A percentile compares a stretch with the other conserved stretches of the same genome.
Conservation (phyloP, 2,329 filamentous ascomycete genomes). For the Xylariomycetidae sp. region DNA sequence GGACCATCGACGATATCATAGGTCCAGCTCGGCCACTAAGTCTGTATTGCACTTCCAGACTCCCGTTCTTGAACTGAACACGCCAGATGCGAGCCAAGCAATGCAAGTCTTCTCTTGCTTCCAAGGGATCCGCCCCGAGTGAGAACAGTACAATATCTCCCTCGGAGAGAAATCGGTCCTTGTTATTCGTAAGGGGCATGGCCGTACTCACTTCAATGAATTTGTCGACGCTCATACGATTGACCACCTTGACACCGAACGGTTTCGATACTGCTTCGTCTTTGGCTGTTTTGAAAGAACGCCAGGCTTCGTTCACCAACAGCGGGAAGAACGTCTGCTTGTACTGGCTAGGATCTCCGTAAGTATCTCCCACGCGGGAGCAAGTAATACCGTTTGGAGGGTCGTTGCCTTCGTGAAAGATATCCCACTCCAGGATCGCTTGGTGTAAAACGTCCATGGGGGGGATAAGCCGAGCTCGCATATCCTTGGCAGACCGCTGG, state of each 20-base stretch:
- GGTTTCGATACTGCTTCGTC: conserved; percentile 77
- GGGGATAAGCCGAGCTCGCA: conserved; percentile 86
- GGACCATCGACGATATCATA: conserved; percentile 59
- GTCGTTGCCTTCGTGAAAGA: conserved; percentile 83
- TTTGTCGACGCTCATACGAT: conserved; percentile 83
- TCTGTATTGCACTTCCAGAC: conserved; percentile 80
- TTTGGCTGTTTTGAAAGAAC: conserved; percentile 83
- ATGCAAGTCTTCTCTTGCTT: conserved; percentile 61
- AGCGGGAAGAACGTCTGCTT: conserved; percentile 87
- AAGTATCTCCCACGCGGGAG: conserved; percentile 71
- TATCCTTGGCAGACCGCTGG: conserved; percentile 81
- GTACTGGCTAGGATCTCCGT: conserved; percentile 72
- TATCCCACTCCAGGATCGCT: conserved; percentile 88
- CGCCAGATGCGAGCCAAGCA: conserved; percentile 82
- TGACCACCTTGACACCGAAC: conserved; percentile 84
- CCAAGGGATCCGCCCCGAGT: conserved; percentile 65
- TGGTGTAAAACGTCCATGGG: conserved; percentile 82
- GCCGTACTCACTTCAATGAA: conserved; percentile 88
- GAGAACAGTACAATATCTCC: conserved; percentile 89
- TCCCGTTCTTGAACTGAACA: conserved; percentile 74
- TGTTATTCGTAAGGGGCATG: conserved; percentile 66
- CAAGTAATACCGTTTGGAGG: conserved; percentile 75
- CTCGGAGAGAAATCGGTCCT: conserved; percentile 70
- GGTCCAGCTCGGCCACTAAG: conserved; percentile 65
- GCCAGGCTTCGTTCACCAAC: conserved; percentile 90